Percentiles rank a stretch among this genome's conserved stretches.
phyloP scores from a whole-genome alignment of 805 yeast genomes.

The Diddensiella santjacobensis region DNA sequence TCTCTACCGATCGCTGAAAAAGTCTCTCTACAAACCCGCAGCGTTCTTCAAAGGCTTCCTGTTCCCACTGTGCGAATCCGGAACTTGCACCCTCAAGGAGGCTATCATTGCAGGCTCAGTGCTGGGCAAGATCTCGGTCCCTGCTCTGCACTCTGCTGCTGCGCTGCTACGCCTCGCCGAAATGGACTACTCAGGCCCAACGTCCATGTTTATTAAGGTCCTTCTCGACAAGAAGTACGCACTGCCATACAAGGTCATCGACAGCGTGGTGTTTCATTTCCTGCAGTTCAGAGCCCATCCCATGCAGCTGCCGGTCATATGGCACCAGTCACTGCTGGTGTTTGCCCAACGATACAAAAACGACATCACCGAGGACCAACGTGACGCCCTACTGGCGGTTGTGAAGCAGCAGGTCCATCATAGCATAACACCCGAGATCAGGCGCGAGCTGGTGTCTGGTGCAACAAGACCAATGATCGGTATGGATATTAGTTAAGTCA shows the following conservation, averaged over 20 bases:
- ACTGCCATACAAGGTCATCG: slow-evolving; percentile 92
- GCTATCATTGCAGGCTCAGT: slow-evolving; percentile 95
- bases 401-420: slow-evolving; percentile 85
- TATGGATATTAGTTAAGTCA: slow-evolving; percentile 18
- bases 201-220: slow-evolving; percentile 84
- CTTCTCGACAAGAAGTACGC: slow-evolving; percentile 94
- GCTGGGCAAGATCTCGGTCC: slow-evolving; percentile 82
- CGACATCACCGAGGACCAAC: slow-evolving; percentile 97
- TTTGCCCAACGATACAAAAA: slow-evolving; percentile 96
- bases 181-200: slow-evolving; percentile 80
- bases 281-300: slow-evolving; percentile 66
- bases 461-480: slow-evolving; percentile 28
- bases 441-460: slow-evolving; percentile 91
- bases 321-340: slow-evolving; percentile 95
- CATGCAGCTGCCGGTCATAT: slow-evolving; percentile 75
- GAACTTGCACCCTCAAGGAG: slow-evolving; percentile 79
- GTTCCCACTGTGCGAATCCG: slow-evolving; percentile 84
- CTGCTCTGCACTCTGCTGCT: slow-evolving; percentile 93
- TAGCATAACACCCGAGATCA: slow-evolving; percentile 87
- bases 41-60: slow-evolving; percentile 96
- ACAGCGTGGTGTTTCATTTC: slow-evolving; percentile 89
- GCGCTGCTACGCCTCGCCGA: slow-evolving; percentile 83
- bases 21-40: slow-evolving; percentile 92
- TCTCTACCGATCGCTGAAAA: slow-evolving; percentile 84
- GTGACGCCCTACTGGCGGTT: slow-evolving; percentile 89